Base-by-base conservation (phyloP, 345 rosid genomes). In the Turnera subulata region DNA sequence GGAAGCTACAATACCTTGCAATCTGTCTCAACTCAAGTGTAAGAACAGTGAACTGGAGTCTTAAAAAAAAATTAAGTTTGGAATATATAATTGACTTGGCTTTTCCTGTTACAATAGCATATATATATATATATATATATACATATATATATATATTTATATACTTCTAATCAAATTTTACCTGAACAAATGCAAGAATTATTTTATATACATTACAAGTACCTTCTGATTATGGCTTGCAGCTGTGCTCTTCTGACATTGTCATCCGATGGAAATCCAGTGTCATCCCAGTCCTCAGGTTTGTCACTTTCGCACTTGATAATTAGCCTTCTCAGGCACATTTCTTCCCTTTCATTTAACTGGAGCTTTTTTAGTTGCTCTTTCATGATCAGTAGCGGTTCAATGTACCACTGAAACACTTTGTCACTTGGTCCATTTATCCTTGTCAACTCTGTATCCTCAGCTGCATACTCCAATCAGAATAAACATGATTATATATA, bases 221-320 rank as follows among this genome's bases (percentile, higher is more conserved):
- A 84, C 96, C 96, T 84, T 75, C 95, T 78, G 7, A 85, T 78
- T 32, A 85, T 75, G 71, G 90, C 94, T 70, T 91, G 96, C 54
- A 88, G 61, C 70, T 85, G 96, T n/a, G 90, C 92, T 76, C 76
- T 84, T 64, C 82, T 78, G 33, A 85, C 76, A 1, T 47, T 60
- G 67, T 82, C 83, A 29, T 46, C n/a, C 5, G 88, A 80, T 4
- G 91, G 86, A 69, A 80, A 91, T 16, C 71, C 75, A 5, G 64
- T 29, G 35, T 62, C 73, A 54, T 84, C 83, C 96, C 87, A 87
- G 20, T 84, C 91, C 69, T 87, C 86, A 1, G 83, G 82, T 23
- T 67, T 79, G 49, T 77, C 83, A 18, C 78, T 84, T 70, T 76
- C 60, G 67, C 66, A 64, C 49, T 44, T 56, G 63, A 84, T 76